These are phyloP conservation scores for Thymus mandschuricus DNA, from an alignment of 257 asterid species.

Conservation along the genomic window DNA sequence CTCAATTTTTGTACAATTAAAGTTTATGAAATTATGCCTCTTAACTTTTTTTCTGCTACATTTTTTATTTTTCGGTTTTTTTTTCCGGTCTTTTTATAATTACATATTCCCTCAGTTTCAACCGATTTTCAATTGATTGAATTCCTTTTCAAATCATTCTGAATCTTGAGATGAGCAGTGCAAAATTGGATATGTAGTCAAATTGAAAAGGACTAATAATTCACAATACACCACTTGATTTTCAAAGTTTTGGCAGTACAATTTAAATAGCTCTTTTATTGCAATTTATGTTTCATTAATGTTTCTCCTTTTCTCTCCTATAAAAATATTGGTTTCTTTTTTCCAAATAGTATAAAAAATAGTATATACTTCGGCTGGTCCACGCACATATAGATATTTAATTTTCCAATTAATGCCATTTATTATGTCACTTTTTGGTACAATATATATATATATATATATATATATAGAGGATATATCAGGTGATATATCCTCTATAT, in stretches of 20 bases:
- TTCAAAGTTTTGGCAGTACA: constrained; percentile 21
- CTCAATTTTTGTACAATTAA: no score
- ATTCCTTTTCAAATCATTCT: neutral
- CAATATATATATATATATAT: neutral
- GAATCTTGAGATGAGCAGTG: neutral
- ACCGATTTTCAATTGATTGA: neutral
- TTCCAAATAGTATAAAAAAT: no score
- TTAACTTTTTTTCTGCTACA: no score
- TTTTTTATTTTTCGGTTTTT: no score
- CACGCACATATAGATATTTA: constrained; percentile 14
- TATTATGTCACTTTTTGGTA: constrained; percentile 24
- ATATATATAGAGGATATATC: no score
- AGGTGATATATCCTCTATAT: no score
- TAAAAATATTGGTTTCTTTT: neutral
- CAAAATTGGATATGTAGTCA: constrained; percentile 19
- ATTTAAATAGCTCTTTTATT: constrained; percentile 28
- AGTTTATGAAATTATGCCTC: no score
- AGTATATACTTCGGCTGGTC: constrained; percentile 18
- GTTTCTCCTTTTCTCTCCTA: neutral
- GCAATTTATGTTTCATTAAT: constrained; percentile 31
- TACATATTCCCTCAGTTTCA: no score
- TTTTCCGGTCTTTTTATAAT: no score
- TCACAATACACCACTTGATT: constrained; percentile 27
- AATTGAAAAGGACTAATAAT: constrained; percentile 31
- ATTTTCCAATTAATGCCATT: constrained; percentile 27